A percentile compares a stretch with the other conserved stretches of the same genome.
Evolutionary conservation across 768 basidiomycete genomes (phyloP).

Genomic region (Lentinus brumalis): DNA sequence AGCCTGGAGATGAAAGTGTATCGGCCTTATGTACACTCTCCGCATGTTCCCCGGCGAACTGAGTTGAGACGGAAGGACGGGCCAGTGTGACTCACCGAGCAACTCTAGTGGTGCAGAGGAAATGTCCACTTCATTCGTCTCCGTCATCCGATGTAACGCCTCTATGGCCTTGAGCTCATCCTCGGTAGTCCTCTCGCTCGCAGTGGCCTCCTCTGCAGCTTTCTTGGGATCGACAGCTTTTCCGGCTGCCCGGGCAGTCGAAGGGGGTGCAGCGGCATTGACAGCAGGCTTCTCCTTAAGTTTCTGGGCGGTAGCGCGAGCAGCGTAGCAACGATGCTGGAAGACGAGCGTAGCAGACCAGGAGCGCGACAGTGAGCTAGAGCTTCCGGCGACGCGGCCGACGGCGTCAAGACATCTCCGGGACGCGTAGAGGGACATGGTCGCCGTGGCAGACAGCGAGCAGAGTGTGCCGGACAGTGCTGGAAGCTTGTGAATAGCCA

Average conservation of each 20-base stretch:
- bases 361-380: slow-evolving; percentile 6
- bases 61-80: too few relatives aligned
- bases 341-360: slow-evolving; percentile 12
- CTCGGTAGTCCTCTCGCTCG: not conserved
- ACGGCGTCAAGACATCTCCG: slow-evolving; percentile 19
- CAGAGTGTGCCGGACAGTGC: not conserved
- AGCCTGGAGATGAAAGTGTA: too few relatives aligned
- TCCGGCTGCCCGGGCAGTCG: slow-evolving; percentile 2
- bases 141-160: slow-evolving; percentile 7
- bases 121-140: slow-evolving; percentile 11
- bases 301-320: slow-evolving; percentile 10
- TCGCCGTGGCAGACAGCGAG: slow-evolving; percentile 13
- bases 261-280: slow-evolving; percentile 2
- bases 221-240: not conserved
- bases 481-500: slow-evolving; percentile 3
- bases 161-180: slow-evolving; percentile 20
- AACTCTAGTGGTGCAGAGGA: slow-evolving; percentile 10
- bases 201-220: not conserved
- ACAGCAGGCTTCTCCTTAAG: slow-evolving; percentile 10
- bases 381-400: not conserved
- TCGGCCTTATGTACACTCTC: too few relatives aligned
- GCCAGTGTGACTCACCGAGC: slow-evolving; percentile 3
- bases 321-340: slow-evolving; percentile 16
- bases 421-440: slow-evolving; percentile 13
- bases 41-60: too few relatives aligned